Evolutionary conservation across 2,329 filamentous ascomycete species (phyloP), one percentile per base, ranked within the genome.

Genomic region (Colletotrichum phormii): DNA sequence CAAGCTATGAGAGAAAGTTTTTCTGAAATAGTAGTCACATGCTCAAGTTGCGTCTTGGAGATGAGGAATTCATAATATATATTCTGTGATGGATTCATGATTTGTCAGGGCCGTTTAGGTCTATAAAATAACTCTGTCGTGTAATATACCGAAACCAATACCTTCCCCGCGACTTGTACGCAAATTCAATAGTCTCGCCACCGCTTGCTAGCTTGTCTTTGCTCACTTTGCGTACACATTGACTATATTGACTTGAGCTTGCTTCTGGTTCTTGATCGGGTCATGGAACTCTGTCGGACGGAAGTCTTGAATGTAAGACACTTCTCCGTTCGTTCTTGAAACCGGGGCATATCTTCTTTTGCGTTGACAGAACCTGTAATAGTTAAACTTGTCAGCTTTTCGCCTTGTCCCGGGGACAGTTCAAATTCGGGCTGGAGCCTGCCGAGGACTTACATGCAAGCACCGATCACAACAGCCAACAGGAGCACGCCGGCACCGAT

Each of bases 401-500:
- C 7, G 4, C 6, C 5, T 22, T 49, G 6, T n/a, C 6, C n/a
- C n/a, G 26, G 31, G 31, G 24, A 26, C 13, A 0, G 18, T 2
- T n/a, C 4, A 5, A 9, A 24, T 24, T 18, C 8, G 4, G 2
- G 3, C 15, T 22, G 15, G 35, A 33, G 22, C 2, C 15, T 15
- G 3, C 2, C 1, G 8, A 26, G 8, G 6, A 62, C 64, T n/a
- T 58, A 71, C 69, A 69, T 12, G 33, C 15, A 60, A 57, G 54
- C 66, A 63, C 72, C 79, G 49, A 81, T 67, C 4, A 80, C 68
- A 4, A 76, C 81, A 7, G 79, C 71, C 3, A 88, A 26, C 3
- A 83, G 75, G 0, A 85, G 82, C 0, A 86, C 77, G 1, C 85
- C 85, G 11, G 86, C 63, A 0, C 87, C 87, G 1, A 89, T 82